These are phyloP conservation scores for Hypoxylon lienhwacheense DNA, from an alignment of 495 filamentous ascomycete species.

Conservation along the genomic window DNA sequence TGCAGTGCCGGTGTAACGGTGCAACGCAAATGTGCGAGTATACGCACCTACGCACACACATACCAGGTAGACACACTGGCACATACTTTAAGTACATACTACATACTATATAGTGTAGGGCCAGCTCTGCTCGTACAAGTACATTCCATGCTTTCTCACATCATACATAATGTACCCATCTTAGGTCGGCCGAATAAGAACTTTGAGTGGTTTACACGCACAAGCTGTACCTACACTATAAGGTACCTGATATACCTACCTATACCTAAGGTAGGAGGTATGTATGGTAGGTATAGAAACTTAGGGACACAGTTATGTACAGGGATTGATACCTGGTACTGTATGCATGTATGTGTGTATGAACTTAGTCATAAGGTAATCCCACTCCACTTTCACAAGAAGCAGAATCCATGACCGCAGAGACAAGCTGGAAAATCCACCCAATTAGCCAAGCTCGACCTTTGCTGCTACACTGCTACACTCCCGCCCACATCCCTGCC, in stretches of 20 bases:
- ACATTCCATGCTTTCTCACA: no score
- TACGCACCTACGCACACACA: not conserved
- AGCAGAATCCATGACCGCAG: conserved; percentile 26
- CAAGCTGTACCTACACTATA: no score
- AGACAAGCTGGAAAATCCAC: conserved; percentile 1
- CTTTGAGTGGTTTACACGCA: no score
- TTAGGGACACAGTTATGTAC: conserved; percentile 1
- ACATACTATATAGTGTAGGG: no score
- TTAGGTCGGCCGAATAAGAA: no score
- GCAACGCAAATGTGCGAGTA: not conserved
- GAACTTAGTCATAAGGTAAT: conserved; percentile 1
- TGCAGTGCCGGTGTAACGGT: no score
- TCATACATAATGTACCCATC: no score
- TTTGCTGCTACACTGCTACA: no score
- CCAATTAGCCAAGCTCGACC: conserved; percentile 22
- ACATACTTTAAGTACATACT: no score
- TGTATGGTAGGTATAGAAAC: not conserved
- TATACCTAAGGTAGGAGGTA: not conserved
- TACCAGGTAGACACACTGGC: not conserved
- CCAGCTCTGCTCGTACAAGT: no score
- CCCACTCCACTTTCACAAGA: conserved; percentile 7
- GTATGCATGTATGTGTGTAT: conserved; percentile 1
- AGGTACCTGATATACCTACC: not conserved
- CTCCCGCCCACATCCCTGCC: conserved; percentile 20
- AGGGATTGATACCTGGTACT: not conserved